A percentile compares a stretch with the other conserved stretches of the same genome.
Evolutionary conservation across 345 rosid genomes (phyloP).

Genomic region (Eucalyptus globulus): DNA sequence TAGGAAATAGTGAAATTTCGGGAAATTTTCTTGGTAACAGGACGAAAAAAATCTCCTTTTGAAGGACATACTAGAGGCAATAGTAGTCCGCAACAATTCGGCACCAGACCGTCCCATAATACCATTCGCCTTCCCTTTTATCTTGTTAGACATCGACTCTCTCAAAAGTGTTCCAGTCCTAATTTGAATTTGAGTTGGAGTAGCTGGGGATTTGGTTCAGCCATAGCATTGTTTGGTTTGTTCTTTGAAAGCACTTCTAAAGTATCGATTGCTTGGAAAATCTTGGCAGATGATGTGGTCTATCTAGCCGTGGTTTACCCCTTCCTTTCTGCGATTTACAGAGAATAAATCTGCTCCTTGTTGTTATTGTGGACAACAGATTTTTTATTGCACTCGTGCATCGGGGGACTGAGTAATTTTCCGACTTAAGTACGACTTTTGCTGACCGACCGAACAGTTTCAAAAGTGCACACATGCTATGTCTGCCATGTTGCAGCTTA

Average conservation of each 20-base stretch:
- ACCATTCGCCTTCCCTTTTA: not conserved
- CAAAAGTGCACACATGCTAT: not conserved
- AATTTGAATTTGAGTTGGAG: not conserved
- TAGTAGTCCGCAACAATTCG: not conserved
- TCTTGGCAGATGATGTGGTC: not conserved
- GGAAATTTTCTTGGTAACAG: not conserved
- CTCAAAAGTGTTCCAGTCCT: not conserved
- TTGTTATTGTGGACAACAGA: accelerated
- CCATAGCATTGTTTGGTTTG: not conserved
- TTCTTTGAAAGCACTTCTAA: not conserved
- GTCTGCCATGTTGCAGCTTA: not conserved
- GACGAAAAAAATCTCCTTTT: not conserved
- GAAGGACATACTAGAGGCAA: not conserved
- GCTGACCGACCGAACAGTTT: not conserved
- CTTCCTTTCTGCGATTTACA: not conserved
- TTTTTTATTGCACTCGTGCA: not conserved
- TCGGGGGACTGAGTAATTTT: not conserved
- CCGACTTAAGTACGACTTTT: not conserved
- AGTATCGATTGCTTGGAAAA: not conserved
- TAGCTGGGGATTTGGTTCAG: not conserved
- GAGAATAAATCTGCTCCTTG: not conserved
- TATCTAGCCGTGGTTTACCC: not conserved
- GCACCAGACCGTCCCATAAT: not conserved
- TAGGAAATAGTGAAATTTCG: not conserved
- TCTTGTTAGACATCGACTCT: not conserved